Evolutionary conservation across 176 grass and related monocot species (phyloP).

Genomic region (Pharus latifolius): DNA sequence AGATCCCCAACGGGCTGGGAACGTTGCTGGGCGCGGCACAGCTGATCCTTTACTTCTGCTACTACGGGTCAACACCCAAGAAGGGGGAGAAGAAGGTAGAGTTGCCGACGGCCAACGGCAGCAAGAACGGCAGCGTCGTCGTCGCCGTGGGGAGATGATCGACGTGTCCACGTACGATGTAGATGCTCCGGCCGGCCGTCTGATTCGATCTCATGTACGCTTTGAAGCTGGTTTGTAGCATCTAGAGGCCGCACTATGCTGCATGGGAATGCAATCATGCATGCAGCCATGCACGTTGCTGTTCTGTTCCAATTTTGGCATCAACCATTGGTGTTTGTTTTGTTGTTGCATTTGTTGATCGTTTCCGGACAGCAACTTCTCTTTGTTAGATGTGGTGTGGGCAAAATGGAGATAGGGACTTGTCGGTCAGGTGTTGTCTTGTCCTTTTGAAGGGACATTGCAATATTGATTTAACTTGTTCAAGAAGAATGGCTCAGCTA

Average conservation of each 20-base stretch:
- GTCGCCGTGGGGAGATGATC: not conserved
- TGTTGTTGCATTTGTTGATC: not conserved
- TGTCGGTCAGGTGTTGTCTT: no score
- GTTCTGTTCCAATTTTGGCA: not conserved
- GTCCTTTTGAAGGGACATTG: no score
- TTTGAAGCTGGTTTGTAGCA: not conserved
- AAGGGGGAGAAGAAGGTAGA: not conserved
- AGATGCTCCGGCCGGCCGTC: not conserved
- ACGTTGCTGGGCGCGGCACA: slow-evolving; percentile 25
- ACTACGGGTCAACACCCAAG: slow-evolving; percentile 25
- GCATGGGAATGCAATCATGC: not conserved
- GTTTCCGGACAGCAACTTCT: no score
- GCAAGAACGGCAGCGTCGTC: not conserved
- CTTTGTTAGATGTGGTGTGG: no score
- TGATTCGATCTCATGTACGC: not conserved
- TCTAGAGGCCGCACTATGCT: not conserved
- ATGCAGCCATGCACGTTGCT: not conserved
- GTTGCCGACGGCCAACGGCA: not conserved
- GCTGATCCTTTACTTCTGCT: slow-evolving; percentile 53
- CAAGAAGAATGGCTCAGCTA: no score
- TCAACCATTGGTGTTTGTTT: no score
- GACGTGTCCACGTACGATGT: no score
- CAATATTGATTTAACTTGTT: no score
- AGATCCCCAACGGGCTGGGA: slow-evolving; percentile 63
- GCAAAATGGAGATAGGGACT: no score